Conservation (phyloP, 2,329 filamentous ascomycete genomes). For the Diaporthe vaccinii region DNA sequence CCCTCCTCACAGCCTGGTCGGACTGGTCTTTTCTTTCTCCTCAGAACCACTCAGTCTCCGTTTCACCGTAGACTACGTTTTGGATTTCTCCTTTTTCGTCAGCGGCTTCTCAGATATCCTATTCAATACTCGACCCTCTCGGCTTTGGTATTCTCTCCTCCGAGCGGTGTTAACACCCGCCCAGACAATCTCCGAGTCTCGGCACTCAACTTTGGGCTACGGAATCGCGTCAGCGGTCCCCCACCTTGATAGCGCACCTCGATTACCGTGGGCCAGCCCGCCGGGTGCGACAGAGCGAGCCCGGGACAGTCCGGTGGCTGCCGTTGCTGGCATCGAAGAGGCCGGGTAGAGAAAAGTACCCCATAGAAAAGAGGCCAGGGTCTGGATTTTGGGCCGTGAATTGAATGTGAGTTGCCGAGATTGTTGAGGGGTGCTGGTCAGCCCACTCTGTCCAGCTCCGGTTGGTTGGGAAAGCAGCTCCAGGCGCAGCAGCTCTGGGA, state of each 20-base stretch:
- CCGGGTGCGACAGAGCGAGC: slow-evolving; percentile 19
- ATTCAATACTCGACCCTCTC: neutral
- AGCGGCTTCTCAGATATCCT: slow-evolving; percentile 11
- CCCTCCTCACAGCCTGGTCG: slow-evolving; percentile 31
- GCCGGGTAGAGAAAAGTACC: slow-evolving; percentile 2
- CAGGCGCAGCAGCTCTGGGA: neutral
- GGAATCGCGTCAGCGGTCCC: slow-evolving; percentile 23
- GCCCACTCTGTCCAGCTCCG: slow-evolving; percentile 14
- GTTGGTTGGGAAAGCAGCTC: slow-evolving; percentile 25
- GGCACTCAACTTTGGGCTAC: slow-evolving; percentile 4
- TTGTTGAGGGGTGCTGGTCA: neutral
- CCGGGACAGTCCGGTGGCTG: slow-evolving; percentile 3
- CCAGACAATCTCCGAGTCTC: slow-evolving; percentile 16
- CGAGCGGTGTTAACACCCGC: neutral
- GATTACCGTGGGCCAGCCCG: slow-evolving; percentile 15
- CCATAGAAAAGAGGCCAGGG: slow-evolving; percentile 5
- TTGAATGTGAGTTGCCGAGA: slow-evolving; percentile 36
- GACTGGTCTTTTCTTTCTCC: slow-evolving; percentile 5
- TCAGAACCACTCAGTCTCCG: neutral
- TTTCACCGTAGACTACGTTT: slow-evolving; percentile 1
- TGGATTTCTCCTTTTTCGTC: slow-evolving; percentile 10
- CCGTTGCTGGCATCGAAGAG: slow-evolving; percentile 6
- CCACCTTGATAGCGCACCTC: slow-evolving; percentile 34
- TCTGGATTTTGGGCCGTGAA: neutral
- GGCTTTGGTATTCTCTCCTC: neutral